Evolutionary conservation across 1,284 basidiomycete genomes (phyloP).

Genomic region (Uromyces viciae-fabae): DNA sequence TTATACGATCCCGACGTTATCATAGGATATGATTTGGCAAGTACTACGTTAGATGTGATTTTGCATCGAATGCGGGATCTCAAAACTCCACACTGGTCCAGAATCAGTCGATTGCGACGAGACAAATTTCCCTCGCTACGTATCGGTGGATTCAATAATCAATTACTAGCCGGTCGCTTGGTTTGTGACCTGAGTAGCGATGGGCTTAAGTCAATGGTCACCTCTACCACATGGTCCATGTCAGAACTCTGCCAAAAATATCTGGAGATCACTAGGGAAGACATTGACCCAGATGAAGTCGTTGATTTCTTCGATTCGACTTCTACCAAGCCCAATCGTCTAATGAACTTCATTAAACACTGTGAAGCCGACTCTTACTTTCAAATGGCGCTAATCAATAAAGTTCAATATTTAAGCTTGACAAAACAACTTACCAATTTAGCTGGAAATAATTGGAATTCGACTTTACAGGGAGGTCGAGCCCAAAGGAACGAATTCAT

Average conservation of each 20-base stretch:
- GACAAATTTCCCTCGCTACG: conserved; percentile 74
- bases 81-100: conserved; percentile 86
- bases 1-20: conserved; percentile 91
- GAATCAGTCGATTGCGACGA: conserved; percentile 84
- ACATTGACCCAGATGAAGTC: conserved; percentile 94
- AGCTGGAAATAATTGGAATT: conserved; percentile 98
- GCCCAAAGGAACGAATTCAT: conserved; percentile 99
- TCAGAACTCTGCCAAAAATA: conserved; percentile 94
- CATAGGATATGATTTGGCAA: conserved; percentile 89
- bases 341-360: conserved; percentile 83
- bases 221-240: conserved; percentile 93
- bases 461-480: conserved; percentile 85
- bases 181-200: conserved; percentile 91
- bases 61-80: conserved; percentile 86
- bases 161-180: conserved; percentile 77
- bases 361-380: conserved; percentile 91
- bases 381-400: conserved; percentile 87
- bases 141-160: conserved; percentile 69
- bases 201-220: conserved; percentile 91
- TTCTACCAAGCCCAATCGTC: conserved; percentile 69
- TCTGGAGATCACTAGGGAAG: conserved; percentile 76
- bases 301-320: conserved; percentile 83
- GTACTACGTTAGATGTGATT: conserved; percentile 84
- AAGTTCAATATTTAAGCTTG: conserved; percentile 82
- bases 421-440: conserved; percentile 93